Conservation (phyloP, 2,329 filamentous ascomycete species). For the Diaporthe ilicicola region DNA sequence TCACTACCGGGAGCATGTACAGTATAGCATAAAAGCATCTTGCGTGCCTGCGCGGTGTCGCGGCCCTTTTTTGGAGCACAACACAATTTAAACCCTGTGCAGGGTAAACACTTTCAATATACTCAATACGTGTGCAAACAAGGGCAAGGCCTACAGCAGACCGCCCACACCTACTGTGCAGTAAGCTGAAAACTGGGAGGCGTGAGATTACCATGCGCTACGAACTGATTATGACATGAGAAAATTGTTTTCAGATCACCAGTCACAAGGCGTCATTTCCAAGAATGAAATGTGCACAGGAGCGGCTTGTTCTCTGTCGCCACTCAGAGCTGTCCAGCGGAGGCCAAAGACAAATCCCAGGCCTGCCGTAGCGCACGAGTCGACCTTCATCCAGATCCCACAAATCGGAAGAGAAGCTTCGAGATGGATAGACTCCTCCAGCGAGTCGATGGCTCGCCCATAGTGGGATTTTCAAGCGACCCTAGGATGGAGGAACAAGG, state of each 20-base stretch:
- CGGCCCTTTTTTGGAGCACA: not conserved
- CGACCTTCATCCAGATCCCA: not conserved
- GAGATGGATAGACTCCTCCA: too few species aligned
- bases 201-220: not conserved
- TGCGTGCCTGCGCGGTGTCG: not conserved
- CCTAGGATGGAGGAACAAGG: too few species aligned
- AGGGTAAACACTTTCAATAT: not conserved
- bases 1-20: constrained; percentile 22
- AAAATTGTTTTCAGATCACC: not conserved
- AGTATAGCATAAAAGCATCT: constrained; percentile 13
- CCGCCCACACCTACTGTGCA: too few species aligned
- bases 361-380: not conserved
- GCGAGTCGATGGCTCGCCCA: not conserved
- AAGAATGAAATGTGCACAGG: not conserved
- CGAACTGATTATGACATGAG: too few species aligned
- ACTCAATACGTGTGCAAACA: not conserved
- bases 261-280: not conserved
- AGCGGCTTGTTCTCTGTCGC: not conserved
- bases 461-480: not conserved
- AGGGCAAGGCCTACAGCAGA: not conserved
- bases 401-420: too few species aligned
- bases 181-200: not conserved
- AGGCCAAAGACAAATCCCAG: not conserved
- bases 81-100: constrained; percentile 8
- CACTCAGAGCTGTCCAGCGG: not conserved